Evolutionary conservation across 441 rosid genomes (phyloP), one percentile per base, ranked within the genome.

Genomic region (Aleurites moluccanus): DNA sequence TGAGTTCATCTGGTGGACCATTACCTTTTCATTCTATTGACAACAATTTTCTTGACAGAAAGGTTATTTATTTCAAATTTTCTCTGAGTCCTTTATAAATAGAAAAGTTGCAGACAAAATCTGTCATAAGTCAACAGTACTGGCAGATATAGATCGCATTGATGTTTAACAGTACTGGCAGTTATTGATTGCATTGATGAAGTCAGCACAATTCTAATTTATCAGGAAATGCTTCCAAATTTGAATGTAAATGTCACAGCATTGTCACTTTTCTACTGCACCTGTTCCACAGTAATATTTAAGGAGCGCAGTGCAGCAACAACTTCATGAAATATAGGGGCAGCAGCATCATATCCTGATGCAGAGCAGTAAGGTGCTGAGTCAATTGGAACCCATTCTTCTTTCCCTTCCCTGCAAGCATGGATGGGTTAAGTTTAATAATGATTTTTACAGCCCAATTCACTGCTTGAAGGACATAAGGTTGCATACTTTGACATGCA

Each of bases 211-310:
- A 0, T 40, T 27, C 49, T 69, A 55, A 27, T 69, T 72, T 14
- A 65, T 42, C n/a, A 27, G 35, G 18, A 67, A 75, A 67, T 49
- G 66, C 18, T 20, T 30, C 45, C 30, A 9, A 62, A 61, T 14
- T 64, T 74, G 47, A 67, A 73, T 21, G n/a, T 11, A 45, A 28
- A 63, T 62, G 57, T 71, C 65, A 61, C 27, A 59, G 69, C 40
- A 40, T 25, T 21, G 30, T 50, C 7, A 11, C 64, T 75, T 79
- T 74, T 42, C 30, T 30, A 63, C 10, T 1, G 16, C 82, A 93
- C 98, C 95, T 93, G 99, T 80, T 96, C 99, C 77, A 96, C 94
- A 44, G 73, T 9, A 67, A 96, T 88, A 81, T 92, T 84, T 75
- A 96, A 80, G 77, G 96, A 88, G 44, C 84, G 78, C 10, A 92